These are phyloP conservation scores for Sclerotinia trifoliorum DNA, from an alignment of 2,329 filamentous ascomycete genomes.

Conservation along the genomic window DNA sequence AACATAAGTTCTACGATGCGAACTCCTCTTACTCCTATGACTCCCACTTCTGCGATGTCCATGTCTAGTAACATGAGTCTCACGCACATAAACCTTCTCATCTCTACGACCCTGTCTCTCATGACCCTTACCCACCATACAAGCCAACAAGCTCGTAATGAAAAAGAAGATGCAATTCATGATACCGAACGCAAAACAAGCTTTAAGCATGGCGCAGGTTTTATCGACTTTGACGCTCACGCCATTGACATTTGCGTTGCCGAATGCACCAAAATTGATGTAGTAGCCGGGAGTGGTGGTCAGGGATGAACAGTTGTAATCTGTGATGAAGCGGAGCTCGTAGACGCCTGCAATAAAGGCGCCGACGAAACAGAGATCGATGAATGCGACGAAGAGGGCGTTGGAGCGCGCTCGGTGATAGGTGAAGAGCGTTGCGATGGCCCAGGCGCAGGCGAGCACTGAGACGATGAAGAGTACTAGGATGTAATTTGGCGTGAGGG, in stretches of 20 bases:
- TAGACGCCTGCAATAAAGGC: conserved; percentile 63
- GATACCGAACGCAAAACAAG: conserved; percentile 83
- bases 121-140: conserved; percentile 34
- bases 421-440: conserved; percentile 62
- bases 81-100: conserved; percentile 34
- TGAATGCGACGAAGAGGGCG: conserved; percentile 58
- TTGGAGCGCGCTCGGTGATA: conserved; percentile 63
- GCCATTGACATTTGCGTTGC: conserved; percentile 51
- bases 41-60: conserved; percentile 37
- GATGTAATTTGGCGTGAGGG: conserved; percentile 60
- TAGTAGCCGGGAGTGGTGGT: conserved; percentile 49
- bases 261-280: conserved; percentile 61
- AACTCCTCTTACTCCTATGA: conserved; percentile 37
- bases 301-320: conserved; percentile 67
- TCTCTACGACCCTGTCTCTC: conserved; percentile 6
- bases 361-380: conserved; percentile 62
- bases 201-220: conserved; percentile 89
- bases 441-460: conserved; percentile 62
- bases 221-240: conserved; percentile 63
- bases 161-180: conserved; percentile 84
- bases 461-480: conserved; percentile 67
- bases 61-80: conserved; percentile 36
- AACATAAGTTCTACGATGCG: conserved; percentile 39
- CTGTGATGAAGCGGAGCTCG: conserved; percentile 56
- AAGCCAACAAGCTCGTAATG: conserved; percentile 70